phyloP scores from a whole-genome alignment of 2,329 filamentous ascomycete genomes.

The Aspergillus sp. region DNA sequence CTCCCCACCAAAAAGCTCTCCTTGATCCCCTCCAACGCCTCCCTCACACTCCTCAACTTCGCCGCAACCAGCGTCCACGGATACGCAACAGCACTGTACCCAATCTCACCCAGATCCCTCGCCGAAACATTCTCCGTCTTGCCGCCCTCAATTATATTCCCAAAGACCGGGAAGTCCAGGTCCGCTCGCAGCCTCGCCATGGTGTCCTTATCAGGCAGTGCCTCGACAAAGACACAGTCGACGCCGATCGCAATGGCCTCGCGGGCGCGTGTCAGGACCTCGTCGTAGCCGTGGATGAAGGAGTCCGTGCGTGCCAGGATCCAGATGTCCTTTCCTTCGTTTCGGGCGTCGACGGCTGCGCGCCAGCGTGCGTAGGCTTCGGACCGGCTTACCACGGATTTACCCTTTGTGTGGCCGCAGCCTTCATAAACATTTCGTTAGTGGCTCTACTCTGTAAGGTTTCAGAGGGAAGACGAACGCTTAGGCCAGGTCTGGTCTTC shows the following conservation, averaged over 20 bases:
- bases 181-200: slow-evolving; percentile 37
- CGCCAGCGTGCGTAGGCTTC: slow-evolving; percentile 50
- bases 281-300: slow-evolving; percentile 42
- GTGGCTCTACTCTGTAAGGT: neutral
- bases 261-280: slow-evolving; percentile 43
- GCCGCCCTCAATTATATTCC: slow-evolving; percentile 47
- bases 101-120: slow-evolving; percentile 40
- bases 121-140: slow-evolving; percentile 44
- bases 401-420: slow-evolving; percentile 49
- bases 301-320: slow-evolving; percentile 49
- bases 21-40: slow-evolving; percentile 39
- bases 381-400: slow-evolving; percentile 45
- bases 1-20: slow-evolving; percentile 41
- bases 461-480: slow-evolving; percentile 27
- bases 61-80: slow-evolving; percentile 49
- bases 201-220: slow-evolving; percentile 44
- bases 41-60: slow-evolving; percentile 42
- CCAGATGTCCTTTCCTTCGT: slow-evolving; percentile 48
- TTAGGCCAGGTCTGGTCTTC: slow-evolving; percentile 54
- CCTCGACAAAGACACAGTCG: slow-evolving; percentile 48
- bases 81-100: slow-evolving; percentile 45
- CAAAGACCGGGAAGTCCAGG: slow-evolving; percentile 41
- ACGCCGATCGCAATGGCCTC: slow-evolving; percentile 46
- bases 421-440: slow-evolving; percentile 25
- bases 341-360: slow-evolving; percentile 48